Conservation (phyloP, 768 basidiomycete species). For the Kwoniella dejecticola region DNA sequence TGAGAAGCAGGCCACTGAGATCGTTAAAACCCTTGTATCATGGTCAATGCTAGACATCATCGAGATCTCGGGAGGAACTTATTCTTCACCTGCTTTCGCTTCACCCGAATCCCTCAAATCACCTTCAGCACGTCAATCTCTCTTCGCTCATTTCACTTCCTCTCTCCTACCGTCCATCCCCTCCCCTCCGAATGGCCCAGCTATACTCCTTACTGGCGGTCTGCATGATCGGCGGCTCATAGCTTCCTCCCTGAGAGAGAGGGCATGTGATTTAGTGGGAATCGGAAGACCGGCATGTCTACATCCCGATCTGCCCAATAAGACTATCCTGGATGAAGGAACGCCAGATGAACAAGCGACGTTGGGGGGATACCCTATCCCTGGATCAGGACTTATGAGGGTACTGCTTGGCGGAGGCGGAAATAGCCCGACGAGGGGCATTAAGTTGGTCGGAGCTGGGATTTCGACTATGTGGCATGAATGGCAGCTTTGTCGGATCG, state of each 20-base stretch:
- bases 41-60: constrained; percentile 45
- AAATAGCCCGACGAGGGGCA: constrained; percentile 14
- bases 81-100: constrained; percentile 34
- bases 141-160: constrained; percentile 48
- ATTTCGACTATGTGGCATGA: constrained; percentile 50
- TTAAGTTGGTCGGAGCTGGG: constrained; percentile 45
- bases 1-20: constrained; percentile 32
- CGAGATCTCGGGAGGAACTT: constrained; percentile 49
- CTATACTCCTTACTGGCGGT: constrained; percentile 45
- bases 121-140: constrained; percentile 35
- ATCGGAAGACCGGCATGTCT: constrained; percentile 47
- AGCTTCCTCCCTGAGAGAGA: constrained; percentile 24
- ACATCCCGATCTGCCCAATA: constrained; percentile 26
- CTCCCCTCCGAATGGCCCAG: constrained; percentile 41
- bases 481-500: constrained; percentile 46
- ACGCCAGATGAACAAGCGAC: constrained; percentile 21
- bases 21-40: constrained; percentile 40
- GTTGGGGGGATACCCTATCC: constrained; percentile 39
- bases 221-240: constrained; percentile 40
- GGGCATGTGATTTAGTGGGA: constrained; percentile 44
- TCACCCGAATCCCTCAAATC: constrained; percentile 8
- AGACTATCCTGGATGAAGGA: constrained; percentile 35
- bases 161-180: constrained; percentile 34
- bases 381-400: constrained; percentile 27
- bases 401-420: constrained; percentile 20